Percentiles rank a stretch among this genome's conserved stretches.
These are phyloP conservation scores for Ganoderma meredithae DNA, from an alignment of 1,284 basidiomycete genomes.

Conservation along the genomic window DNA sequence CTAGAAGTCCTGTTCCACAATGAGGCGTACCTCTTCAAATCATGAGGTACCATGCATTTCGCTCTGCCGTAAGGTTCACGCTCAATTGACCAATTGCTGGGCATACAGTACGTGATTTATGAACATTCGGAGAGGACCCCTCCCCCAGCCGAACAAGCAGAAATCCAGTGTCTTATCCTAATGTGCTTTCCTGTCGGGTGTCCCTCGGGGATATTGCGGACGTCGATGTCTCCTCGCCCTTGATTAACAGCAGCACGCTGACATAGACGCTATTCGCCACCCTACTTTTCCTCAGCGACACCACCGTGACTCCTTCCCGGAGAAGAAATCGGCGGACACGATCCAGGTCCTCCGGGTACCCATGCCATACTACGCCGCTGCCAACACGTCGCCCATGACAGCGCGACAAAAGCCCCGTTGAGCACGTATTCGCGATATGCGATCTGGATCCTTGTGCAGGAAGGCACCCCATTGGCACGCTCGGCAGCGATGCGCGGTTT, in stretches of 20 bases:
- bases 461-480: slow-evolving; percentile 1
- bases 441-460: neutral
- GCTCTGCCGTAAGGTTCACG: neutral
- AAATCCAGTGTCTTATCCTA: neutral
- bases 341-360: neutral
- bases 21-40: neutral
- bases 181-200: neutral
- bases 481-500: neutral
- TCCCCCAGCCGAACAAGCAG: neutral
- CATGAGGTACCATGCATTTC: neutral
- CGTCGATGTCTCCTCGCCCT: neutral
- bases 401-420: neutral
- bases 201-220: neutral
- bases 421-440: neutral
- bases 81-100: neutral
- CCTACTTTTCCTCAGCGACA: neutral
- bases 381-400: neutral
- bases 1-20: neutral
- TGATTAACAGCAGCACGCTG: neutral
- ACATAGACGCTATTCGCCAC: neutral
- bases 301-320: neutral
- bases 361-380: neutral
- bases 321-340: neutral
- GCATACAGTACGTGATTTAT: neutral
- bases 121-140: neutral